Conservation (phyloP, 2,329 filamentous ascomycete species). For the Leptographium wingfieldii region DNA sequence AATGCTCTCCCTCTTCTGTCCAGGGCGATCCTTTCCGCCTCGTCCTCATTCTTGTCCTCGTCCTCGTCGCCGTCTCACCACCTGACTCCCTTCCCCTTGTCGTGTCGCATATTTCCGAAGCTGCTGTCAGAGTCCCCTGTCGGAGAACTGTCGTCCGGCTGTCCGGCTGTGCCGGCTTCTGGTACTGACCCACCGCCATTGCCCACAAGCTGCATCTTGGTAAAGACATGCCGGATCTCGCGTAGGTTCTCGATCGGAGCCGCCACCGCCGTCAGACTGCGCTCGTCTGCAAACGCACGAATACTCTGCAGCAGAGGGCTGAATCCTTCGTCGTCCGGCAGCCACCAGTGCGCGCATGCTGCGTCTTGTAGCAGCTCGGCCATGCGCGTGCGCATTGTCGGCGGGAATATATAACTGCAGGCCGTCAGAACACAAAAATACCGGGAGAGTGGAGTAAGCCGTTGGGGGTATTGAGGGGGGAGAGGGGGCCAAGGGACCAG, state of each 20-base stretch:
- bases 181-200: not conserved
- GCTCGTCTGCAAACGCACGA: conserved; percentile 69
- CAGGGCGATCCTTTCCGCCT: not conserved
- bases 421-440: not conserved
- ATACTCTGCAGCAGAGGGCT: conserved; percentile 63
- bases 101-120: not conserved
- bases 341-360: conserved; percentile 73
- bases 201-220: conserved; percentile 39
- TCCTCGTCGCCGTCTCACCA: not conserved
- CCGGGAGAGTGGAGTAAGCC: not conserved
- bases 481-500: no score
- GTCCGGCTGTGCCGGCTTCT: not conserved
- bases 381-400: conserved; percentile 61
- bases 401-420: conserved; percentile 68
- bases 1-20: not conserved
- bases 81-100: not conserved
- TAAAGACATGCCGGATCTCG: conserved; percentile 64
- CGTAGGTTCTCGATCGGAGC: conserved; percentile 52
- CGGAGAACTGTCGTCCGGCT: not conserved
- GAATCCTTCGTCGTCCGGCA: conserved; percentile 68
- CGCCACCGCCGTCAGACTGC: conserved; percentile 48
- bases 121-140: not conserved
- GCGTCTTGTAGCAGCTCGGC: conserved; percentile 61
- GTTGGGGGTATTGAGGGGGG: no score
- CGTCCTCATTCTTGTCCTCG: not conserved